A percentile compares a stretch with the other conserved stretches of the same genome.
Conservation (phyloP, 164 flowering plant genomes). For the Berberis thunbergii region DNA sequence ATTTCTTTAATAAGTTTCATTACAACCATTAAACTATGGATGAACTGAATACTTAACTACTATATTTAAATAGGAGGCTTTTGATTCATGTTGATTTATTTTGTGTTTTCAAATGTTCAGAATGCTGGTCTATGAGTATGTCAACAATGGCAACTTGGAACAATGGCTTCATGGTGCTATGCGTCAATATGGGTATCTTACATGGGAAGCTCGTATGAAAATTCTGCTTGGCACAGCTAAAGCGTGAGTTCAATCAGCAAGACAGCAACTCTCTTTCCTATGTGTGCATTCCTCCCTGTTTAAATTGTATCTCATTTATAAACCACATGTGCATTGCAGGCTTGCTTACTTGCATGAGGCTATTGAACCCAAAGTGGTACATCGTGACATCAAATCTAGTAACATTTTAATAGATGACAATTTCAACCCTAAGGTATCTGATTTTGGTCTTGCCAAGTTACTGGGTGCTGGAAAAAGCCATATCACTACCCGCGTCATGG, state of each 20-base stretch:
- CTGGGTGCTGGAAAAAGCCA: constrained; percentile 85
- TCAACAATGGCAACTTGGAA: constrained; percentile 80
- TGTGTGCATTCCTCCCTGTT: no score
- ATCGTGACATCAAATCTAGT: constrained; percentile 87
- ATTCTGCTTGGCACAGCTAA: constrained; percentile 83
- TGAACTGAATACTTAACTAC: no score
- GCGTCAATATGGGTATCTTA: constrained; percentile 69
- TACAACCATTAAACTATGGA: no score
- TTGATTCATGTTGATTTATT: no score
- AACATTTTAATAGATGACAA: constrained; percentile 79
- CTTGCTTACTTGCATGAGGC: constrained; percentile 90
- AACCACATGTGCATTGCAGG: constrained; percentile 24
- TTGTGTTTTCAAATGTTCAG: constrained; percentile 21
- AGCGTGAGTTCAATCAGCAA: constrained; percentile 45
- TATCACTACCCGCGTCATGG: constrained; percentile 88
- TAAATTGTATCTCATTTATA: no score
- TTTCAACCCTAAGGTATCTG: constrained; percentile 81
- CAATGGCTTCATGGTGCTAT: constrained; percentile 91
- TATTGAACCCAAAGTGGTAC: constrained; percentile 87
- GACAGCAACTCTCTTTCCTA: no score
- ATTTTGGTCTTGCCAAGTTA: constrained; percentile 88
- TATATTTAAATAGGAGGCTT: no score
- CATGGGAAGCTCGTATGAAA: constrained; percentile 89
- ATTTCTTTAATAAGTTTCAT: no score
- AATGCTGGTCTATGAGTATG: constrained; percentile 82